A percentile compares a stretch with the other conserved stretches of the same genome.
phyloP scores from a whole-genome alignment of 1,284 basidiomycete genomes.

The Filobasidium uniguttulatum region DNA sequence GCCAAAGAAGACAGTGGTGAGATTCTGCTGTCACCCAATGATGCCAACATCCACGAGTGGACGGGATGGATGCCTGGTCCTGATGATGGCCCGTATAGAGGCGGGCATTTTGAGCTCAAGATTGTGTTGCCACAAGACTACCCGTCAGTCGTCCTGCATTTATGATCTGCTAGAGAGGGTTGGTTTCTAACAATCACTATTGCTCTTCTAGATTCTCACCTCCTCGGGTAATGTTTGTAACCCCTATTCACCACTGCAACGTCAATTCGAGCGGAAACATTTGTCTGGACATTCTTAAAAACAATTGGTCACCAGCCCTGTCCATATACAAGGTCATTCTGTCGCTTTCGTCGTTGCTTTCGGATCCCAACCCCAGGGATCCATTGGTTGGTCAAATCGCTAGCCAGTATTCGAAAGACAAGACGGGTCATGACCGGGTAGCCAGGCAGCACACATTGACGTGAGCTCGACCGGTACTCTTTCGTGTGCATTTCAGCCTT shows the following conservation, averaged over 20 bases:
- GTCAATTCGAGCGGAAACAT: constrained; percentile 50
- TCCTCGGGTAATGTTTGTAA: constrained; percentile 61
- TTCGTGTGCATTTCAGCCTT: background rate
- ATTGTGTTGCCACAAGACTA: constrained; percentile 62
- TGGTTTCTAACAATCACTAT: background rate
- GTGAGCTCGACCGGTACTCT: constrained; percentile 42
- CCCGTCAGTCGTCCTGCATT: constrained; percentile 46
- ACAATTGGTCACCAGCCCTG: constrained; percentile 78
- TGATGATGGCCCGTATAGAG: constrained; percentile 73
- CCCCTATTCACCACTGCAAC: constrained; percentile 89
- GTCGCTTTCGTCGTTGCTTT: constrained; percentile 69
- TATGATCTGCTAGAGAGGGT: background rate
- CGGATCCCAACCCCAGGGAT: constrained; percentile 67
- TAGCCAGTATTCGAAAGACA: constrained; percentile 80
- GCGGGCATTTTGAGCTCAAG: constrained; percentile 64
- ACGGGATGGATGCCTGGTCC: constrained; percentile 63
- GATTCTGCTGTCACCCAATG: constrained; percentile 56
- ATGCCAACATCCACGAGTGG: constrained; percentile 48
- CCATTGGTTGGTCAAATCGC: constrained; percentile 42
- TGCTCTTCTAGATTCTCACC: constrained; percentile 55
- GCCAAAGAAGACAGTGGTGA: constrained; percentile 67
- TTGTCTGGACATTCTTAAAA: constrained; percentile 63
- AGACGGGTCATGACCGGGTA: constrained; percentile 75
- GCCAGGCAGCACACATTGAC: constrained; percentile 90
- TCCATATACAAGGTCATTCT: constrained; percentile 83